Base-by-base conservation (phyloP, 176 grass and related monocot genomes). In the Paspalum vaginatum region DNA sequence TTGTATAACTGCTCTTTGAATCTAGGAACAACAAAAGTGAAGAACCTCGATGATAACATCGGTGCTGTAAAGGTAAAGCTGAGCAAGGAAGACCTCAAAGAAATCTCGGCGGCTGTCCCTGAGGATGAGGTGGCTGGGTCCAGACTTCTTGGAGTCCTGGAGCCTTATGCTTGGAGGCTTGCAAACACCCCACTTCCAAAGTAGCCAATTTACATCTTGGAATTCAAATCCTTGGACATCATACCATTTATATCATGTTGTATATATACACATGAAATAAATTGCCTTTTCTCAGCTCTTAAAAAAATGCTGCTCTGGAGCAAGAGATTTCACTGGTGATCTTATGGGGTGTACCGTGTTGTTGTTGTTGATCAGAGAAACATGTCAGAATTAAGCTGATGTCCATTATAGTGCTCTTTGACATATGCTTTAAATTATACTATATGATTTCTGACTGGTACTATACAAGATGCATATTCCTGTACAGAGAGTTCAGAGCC, bases 1-100 rank as follows among this genome's bases (percentile, higher is more conserved):
- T 71, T 79, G 54, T 1, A 37, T 83, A 65, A 84, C 50, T 84
- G 15, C 25, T 77, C 67, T 84, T 82, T 82, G 73, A 78, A 81
- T 83, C 25, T 76, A 95, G 87, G 89, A 67, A 95, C 93, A 72
- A 95, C 87, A 50, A 91, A 95, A 65, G 72, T 89, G 58, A 87
- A 89, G 85, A 91, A 91, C 84, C 73, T 95, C 67, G 89, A 91
- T 71, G 77, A 78, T 66, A 92, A 91, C 78, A 87, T 91, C 47
- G 81, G 69, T 47, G 82, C 84, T 53, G 76, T 91, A 74, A 92
- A 91, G 46, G 22, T 89, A 79, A 95, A 92, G 84, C 78, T 89
- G 74, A 85, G 77, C 69, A 86, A 89, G 76, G 84, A 95, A 85
- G 81, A 83, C 67, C 66, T 89, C 63, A 22, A 83, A 63, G 81